phyloP scores from a whole-genome alignment of 1,139 yeast species.

The Dujonia santamariae region DNA sequence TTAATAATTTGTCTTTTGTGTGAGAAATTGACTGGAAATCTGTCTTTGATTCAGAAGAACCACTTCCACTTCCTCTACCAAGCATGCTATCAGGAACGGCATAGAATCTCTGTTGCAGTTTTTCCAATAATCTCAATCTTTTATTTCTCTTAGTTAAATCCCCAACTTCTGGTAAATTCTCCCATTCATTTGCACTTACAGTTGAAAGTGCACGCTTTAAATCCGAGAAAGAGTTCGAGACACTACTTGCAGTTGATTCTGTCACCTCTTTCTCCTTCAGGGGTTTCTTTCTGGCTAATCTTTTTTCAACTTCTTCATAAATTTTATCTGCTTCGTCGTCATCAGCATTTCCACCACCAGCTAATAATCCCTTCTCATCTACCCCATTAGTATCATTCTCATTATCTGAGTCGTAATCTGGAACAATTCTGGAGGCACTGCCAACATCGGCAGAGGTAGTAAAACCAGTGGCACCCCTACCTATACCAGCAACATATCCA shows the following conservation, averaged over 20 bases:
- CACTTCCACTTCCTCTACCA: conserved; percentile 14
- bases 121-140: conserved; percentile 61
- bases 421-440: conserved; percentile 32
- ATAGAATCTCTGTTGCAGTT: conserved; percentile 66
- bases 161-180: conserved; percentile 78
- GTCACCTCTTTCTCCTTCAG: conserved; percentile 17
- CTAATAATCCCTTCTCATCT: conserved; percentile 30
- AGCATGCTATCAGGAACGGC: conserved; percentile 79
- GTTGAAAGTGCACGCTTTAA: conserved; percentile 59
- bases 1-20: conserved; percentile 52
- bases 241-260: conserved; percentile 14
- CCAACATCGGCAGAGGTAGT: conserved; percentile 81
- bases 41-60: conserved; percentile 18
- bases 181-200: conserved; percentile 76
- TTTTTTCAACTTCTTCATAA: conserved; percentile 61
- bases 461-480: conserved; percentile 94
- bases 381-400: conserved; percentile 23
- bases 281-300: conserved; percentile 38
- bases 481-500: conserved; percentile 89
- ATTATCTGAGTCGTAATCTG: conserved; percentile 24
- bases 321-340: conserved; percentile 73
- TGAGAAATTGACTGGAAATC: conserved; percentile 48
- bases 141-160: conserved; percentile 83
- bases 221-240: conserved; percentile 31
- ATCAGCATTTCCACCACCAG: conserved; percentile 27